A percentile compares a stretch with the other conserved stretches of the same genome.
phyloP scores from a whole-genome alignment of 225 moss, liverwort and hornwort genomes.

The Marchantia paleacea region DNA sequence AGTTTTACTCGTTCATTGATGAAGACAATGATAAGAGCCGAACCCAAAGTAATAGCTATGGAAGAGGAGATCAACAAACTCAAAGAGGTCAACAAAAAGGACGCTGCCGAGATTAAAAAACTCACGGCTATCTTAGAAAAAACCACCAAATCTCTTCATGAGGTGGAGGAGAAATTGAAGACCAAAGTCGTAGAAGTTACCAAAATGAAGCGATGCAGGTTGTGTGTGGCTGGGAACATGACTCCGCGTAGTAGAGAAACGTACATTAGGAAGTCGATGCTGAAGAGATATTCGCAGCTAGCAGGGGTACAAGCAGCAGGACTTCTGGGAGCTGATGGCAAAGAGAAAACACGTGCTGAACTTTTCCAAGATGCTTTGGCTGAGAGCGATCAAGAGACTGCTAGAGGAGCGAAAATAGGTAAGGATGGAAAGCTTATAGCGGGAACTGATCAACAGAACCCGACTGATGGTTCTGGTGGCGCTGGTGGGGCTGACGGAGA shows the following conservation, averaged over 20 bases:
- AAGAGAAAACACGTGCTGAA: constrained; percentile 56
- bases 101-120: constrained; percentile 37
- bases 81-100: constrained; percentile 47
- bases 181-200: constrained; percentile 47
- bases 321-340: constrained; percentile 1
- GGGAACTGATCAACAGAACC: neutral
- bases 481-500: neutral
- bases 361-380: constrained; percentile 50
- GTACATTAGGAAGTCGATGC: constrained; percentile 62
- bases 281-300: constrained; percentile 54
- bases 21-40: constrained; percentile 80
- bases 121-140: constrained; percentile 41
- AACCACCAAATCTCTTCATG: constrained; percentile 39
- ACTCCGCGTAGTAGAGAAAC: constrained; percentile 79
- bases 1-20: neutral
- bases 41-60: constrained; percentile 60
- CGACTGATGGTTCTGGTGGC: neutral
- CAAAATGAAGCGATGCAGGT: constrained; percentile 72
- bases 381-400: constrained; percentile 30
- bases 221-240: constrained; percentile 91
- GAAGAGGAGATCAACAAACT: constrained; percentile 60
- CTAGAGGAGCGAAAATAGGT: too few relatives aligned
- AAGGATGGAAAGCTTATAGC: neutral
- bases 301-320: constrained; percentile 18
- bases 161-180: constrained; percentile 53